Evolutionary conservation across 495 filamentous ascomycete species (phyloP), one percentile per base, ranked within the genome.

Genomic region (Trichoderma parareesei): DNA sequence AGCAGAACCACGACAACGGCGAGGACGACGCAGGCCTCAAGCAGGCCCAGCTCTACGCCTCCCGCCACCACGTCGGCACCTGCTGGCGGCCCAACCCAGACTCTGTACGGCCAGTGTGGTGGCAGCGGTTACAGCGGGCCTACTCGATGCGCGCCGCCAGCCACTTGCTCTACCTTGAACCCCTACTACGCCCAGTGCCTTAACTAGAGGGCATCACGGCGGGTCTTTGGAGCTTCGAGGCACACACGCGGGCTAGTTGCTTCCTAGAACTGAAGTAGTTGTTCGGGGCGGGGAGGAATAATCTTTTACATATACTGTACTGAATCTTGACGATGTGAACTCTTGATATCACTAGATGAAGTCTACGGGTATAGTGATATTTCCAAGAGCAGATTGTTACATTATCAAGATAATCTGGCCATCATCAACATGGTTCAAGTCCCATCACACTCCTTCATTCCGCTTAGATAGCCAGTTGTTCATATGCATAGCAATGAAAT

Each of bases 101-200:
- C 73, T 9, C 76, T 78, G 62, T 85, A 74, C 35, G 82, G 80
- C 2, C 82, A 82, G 70, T 85, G 83, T 67, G 83, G 82, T 61
- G 83, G 82, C 4, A 73, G 38, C 18, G 78, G 77, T 55, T 84
- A 71, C 69, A 75, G 75, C 38, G 83, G 82, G 10, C 71, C 80
- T 33, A 81, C 75, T 0, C 71, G 67, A 13, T 85, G 82, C 67
- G 78, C 73, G 0, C 37, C 53, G 53, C 67, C 72, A 7, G 79
- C 77, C n/a, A 74, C 71, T n/a, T 85, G 82, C 74, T 78, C 74
- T 4, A 71, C 69, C 9, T 65, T 66, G 18, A 85, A 83, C 71
- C 68, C 71, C 13, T 85, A 75, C 66, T 85, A 84, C 66, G 74
- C 70, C 33, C 79, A 85, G 76, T 84, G 79, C 11, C 20, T 57